Base-by-base conservation (phyloP, 2,329 filamentous ascomycete species). In the Xylaria arbuscula region DNA sequence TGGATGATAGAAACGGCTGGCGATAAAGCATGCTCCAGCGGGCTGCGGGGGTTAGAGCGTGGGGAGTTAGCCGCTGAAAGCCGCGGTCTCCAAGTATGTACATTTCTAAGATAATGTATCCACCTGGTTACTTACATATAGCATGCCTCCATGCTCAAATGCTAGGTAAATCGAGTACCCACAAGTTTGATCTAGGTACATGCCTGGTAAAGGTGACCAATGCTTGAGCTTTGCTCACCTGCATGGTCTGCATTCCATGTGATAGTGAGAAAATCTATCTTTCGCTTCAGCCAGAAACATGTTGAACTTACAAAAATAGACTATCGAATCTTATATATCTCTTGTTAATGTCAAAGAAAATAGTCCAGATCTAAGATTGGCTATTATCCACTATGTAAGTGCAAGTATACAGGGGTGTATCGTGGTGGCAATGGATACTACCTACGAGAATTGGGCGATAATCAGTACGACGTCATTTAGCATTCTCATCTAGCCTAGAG, bases 391-490 rank as follows among this genome's bases (percentile, higher is more conserved):
- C 69, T 60, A 70, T 13, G 17, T n/a, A 15, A 28, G 28, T 5
- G n/a, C n/a, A n/a, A 13, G 4, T 34, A 17, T 24, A 50, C 57
- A 58, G 70, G 66, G 19, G 24, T 56, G 19, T 38, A 60, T 57
- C 54, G 9, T 47, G 1, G 40, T 45, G 40, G 40, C 40, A 45
- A 45, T 45, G 40, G 28, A 28, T 28, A 28, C 40, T 45, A 45
- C 40, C 13, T 47, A 47, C 45, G n/a, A 47, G 45, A 22, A 47
- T 6, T 57, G 32, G 54, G 32, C 54, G 54, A 57, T 42, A 57
- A 57, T 50, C 73, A 72, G 73, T 69, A 75, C 76, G 72, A 78
- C 76, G 76, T 78, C 76, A 78, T 78, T 68, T 28, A 68, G 66
- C 71, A 72, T 68, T 50, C 40, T 47, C 61, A 34, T 28, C 53